These are phyloP conservation scores for Pugionium dolabratum DNA, from an alignment of 345 rosid species.

Conservation along the genomic window DNA sequence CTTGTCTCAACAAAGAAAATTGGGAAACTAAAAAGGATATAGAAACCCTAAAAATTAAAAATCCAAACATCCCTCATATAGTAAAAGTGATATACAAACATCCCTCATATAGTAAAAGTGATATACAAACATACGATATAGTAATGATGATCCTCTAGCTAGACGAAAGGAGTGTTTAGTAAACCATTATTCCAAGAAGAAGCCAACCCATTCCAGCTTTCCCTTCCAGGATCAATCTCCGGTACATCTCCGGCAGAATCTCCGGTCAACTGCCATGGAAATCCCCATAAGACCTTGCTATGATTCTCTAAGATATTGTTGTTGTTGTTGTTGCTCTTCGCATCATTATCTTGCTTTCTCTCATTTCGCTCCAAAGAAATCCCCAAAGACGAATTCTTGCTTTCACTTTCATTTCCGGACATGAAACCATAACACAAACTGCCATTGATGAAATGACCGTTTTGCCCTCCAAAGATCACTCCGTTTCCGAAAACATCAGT, in stretches of 20 bases:
- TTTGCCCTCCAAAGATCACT: conserved; percentile 30
- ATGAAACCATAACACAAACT: conserved; percentile 45
- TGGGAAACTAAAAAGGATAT: conserved; percentile 29
- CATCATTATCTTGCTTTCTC: conserved; percentile 57
- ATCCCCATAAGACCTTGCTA: conserved; percentile 55
- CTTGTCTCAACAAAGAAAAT: conserved; percentile 1
- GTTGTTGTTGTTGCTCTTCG: no score
- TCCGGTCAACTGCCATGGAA: conserved; percentile 75
- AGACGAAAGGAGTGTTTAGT: conserved; percentile 57
- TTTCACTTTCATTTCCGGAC: conserved; percentile 38
- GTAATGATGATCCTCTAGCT: neutral
- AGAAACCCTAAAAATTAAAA: conserved; percentile 30
- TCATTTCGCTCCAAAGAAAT: conserved; percentile 35
- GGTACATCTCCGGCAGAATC: conserved; percentile 42
- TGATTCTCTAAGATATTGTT: conserved; percentile 42
- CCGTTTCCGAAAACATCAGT: conserved; percentile 47
- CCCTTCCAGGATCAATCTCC: conserved; percentile 51
- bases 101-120: conserved; percentile 34
- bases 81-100: conserved; percentile 36
- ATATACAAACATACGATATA: conserved; percentile 27
- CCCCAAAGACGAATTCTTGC: conserved; percentile 32
- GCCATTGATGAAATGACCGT: conserved; percentile 41
- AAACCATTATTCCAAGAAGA: conserved; percentile 58
- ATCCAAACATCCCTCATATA: conserved; percentile 34
- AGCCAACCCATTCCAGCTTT: conserved; percentile 54